Percentiles rank a stretch among this genome's conserved stretches.
phyloP scores from a whole-genome alignment of 2,329 filamentous ascomycete genomes.

The Eutypa lata region DNA sequence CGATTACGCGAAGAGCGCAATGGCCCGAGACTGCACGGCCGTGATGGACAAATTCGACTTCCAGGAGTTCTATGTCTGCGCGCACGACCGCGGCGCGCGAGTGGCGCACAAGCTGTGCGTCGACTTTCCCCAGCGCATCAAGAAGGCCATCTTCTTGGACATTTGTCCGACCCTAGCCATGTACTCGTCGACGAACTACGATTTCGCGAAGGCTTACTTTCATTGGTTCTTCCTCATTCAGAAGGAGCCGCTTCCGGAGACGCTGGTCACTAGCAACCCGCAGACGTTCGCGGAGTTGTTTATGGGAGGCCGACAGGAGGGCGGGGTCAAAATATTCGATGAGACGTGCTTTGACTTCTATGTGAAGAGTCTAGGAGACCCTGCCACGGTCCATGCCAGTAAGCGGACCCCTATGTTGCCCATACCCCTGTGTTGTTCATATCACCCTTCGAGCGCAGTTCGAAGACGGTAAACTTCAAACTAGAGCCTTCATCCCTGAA shows the following conservation, averaged over 20 bases:
- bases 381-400: constrained; percentile 39
- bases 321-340: constrained; percentile 32
- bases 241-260: constrained; percentile 46
- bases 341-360: constrained; percentile 38
- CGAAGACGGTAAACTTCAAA: no score
- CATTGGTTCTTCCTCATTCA: constrained; percentile 61
- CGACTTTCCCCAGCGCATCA: constrained; percentile 38
- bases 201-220: constrained; percentile 49
- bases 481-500: not conserved
- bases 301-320: constrained; percentile 36
- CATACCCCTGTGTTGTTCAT: not conserved
- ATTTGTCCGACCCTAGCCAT: constrained; percentile 55
- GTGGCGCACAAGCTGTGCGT: constrained; percentile 54
- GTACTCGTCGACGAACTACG: constrained; percentile 41
- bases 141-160: constrained; percentile 44
- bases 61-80: constrained; percentile 44
- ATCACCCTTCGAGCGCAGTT: no score
- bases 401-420: not conserved
- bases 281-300: constrained; percentile 39
- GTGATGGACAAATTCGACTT: constrained; percentile 44
- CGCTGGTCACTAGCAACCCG: constrained; percentile 37
- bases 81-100: constrained; percentile 55
- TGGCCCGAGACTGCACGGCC: constrained; percentile 44
- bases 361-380: constrained; percentile 37
- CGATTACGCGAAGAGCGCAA: constrained; percentile 44